Conservation (phyloP, 192 early-diverging fungal species). For the Hyaloraphidium curvatum region DNA sequence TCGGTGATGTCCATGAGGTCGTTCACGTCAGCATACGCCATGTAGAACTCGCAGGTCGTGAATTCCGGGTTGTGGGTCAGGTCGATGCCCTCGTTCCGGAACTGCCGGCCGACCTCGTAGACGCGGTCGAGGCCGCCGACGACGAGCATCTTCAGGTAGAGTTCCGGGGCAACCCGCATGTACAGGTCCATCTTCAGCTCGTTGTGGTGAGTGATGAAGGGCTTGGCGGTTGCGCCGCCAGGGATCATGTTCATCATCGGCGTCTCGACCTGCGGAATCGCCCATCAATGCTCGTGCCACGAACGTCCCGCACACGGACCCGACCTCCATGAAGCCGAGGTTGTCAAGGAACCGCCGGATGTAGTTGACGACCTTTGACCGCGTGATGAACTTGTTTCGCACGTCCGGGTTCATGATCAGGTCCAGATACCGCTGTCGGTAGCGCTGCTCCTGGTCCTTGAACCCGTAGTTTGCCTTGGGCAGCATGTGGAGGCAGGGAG, state of each 20-base stretch:
- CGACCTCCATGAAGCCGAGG: slow-evolving; percentile 90
- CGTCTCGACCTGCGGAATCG: no score
- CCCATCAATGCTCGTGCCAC: no score
- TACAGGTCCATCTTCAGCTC: slow-evolving; percentile 96
- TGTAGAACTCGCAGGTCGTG: slow-evolving; percentile 98
- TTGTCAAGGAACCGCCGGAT: slow-evolving; percentile 86
- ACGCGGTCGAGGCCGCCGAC: slow-evolving; percentile 97
- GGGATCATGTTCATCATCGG: slow-evolving; percentile 97
- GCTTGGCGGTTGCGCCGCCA: slow-evolving; percentile 96
- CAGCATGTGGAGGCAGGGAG: slow-evolving; percentile 89
- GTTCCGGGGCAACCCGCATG: slow-evolving; percentile 96
- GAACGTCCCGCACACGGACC: no score
- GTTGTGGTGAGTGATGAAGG: slow-evolving; percentile 98
- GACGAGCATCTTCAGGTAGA: slow-evolving; percentile 93
- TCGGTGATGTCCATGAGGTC: slow-evolving; percentile 96
- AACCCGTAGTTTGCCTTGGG: slow-evolving; percentile 90
- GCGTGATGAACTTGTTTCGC: slow-evolving; percentile 80
- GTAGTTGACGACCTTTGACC: slow-evolving; percentile 90
- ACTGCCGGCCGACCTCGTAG: slow-evolving; percentile 97
- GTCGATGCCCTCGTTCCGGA: slow-evolving; percentile 98
- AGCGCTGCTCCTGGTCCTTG: slow-evolving; percentile 91
- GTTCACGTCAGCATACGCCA: slow-evolving; percentile 97
- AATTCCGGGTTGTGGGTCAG: slow-evolving; percentile 99
- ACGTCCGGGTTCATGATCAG: slow-evolving; percentile 96
- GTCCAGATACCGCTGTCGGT: slow-evolving; percentile 95